phyloP scores from a whole-genome alignment of 148 eudicot genomes.

The Rhododendron vialii region DNA sequence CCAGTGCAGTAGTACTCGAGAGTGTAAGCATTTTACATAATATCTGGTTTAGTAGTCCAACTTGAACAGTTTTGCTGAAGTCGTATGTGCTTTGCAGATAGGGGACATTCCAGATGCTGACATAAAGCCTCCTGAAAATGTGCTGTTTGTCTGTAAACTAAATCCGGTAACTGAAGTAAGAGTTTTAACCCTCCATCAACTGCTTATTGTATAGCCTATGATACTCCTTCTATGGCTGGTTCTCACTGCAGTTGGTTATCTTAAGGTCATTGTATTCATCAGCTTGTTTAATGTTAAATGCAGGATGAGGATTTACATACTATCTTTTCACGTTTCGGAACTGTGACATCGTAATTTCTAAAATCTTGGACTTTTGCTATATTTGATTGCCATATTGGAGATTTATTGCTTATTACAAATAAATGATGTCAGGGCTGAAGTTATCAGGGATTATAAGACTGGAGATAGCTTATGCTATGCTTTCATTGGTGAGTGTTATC shows the following conservation, averaged over 20 bases:
- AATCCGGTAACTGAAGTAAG: conserved; percentile 96
- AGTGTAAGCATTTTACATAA: conserved; percentile 46
- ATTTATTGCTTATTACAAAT: conserved; percentile 14
- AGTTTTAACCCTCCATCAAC: neutral
- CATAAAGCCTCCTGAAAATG: conserved; percentile 92
- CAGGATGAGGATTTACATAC: conserved; percentile 94
- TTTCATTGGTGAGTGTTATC: conserved; percentile 64
- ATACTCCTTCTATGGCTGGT: neutral
- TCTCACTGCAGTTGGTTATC: conserved; percentile 1
- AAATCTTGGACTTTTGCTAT: neutral
- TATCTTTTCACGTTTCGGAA: conserved; percentile 91
- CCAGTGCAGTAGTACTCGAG: conserved; percentile 93
- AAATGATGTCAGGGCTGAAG: conserved; percentile 61
- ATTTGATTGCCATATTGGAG: neutral
- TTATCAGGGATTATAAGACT: conserved; percentile 87
- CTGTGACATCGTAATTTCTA: conserved; percentile 75
- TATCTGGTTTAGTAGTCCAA: neutral
- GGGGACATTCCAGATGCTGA: conserved; percentile 99
- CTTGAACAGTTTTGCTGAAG: conserved; percentile 4
- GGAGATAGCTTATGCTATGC: conserved; percentile 98
- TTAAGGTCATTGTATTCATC: neutral
- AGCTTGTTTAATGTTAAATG: conserved; percentile 13
- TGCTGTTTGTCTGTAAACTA: conserved; percentile 88
- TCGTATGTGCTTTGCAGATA: conserved; percentile 40
- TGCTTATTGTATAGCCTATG: neutral